Evolutionary conservation across 495 filamentous ascomycete genomes (phyloP).

Genomic region (Aspergillus steynii): DNA sequence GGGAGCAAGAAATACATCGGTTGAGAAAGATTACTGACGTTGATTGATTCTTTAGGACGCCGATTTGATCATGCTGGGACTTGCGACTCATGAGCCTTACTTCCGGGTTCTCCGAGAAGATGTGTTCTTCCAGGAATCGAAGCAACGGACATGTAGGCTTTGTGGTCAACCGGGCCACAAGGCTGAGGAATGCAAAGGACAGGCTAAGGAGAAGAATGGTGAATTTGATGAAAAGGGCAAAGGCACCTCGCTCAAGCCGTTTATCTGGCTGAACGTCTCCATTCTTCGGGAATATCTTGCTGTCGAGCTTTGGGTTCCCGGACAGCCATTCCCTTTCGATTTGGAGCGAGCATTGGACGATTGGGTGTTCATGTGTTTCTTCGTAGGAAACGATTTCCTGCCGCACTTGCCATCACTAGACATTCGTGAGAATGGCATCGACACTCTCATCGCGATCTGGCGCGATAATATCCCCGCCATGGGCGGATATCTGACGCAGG

Average conservation of each 20-base stretch:
- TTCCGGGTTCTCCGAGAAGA: constrained; percentile 97
- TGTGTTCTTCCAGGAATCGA: constrained; percentile 88
- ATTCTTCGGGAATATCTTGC: constrained; percentile 91
- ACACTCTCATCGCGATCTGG: constrained; percentile 94
- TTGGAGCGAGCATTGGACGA: constrained; percentile 96
- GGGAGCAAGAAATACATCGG: background rate
- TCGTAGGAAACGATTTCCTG: constrained; percentile 98
- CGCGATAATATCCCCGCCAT: constrained; percentile 86
- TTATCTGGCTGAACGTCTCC: constrained; percentile 96
- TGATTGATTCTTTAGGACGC: constrained; percentile 59
- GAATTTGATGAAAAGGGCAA: constrained; percentile 84
- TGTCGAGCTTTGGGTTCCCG: constrained; percentile 79
- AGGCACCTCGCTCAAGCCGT: constrained; percentile 71
- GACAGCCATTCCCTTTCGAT: constrained; percentile 79
- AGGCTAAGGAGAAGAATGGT: constrained; percentile 79
- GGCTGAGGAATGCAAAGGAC: constrained; percentile 77
- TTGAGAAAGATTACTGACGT: constrained; percentile 22
- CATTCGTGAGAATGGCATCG: constrained; percentile 95
- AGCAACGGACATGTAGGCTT: constrained; percentile 74
- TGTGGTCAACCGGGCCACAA: constrained; percentile 92
- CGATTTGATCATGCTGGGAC: constrained; percentile 97
- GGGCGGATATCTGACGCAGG: constrained; percentile 93
- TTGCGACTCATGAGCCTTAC: constrained; percentile 95
- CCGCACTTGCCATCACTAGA: constrained; percentile 95
- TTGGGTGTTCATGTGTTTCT: constrained; percentile 99